Base-by-base conservation (phyloP, 306 rosid genomes). In the Sphenostylis stenocarpa region DNA sequence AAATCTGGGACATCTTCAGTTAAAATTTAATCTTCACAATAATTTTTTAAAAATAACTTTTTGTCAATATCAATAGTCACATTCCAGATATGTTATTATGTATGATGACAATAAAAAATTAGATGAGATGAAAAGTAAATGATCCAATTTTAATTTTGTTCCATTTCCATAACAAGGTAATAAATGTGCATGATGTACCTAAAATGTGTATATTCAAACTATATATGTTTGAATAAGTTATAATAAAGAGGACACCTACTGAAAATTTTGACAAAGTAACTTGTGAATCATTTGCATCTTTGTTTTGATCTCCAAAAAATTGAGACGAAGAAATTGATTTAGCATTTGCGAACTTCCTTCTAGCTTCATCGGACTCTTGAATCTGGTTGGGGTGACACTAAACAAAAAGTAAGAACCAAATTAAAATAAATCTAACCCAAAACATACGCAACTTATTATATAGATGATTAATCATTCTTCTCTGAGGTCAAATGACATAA, bases 291-390 rank as follows among this genome's bases (percentile, higher is more conserved):
- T 94, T 91, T 39, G 85, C 86, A 74, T 84, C 72, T 85, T 80
- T 89, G 86, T 65, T 83, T 72, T 87, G 95, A 82, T 92, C 97
- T 62, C 97, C 98, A 33, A 92, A 94, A 84, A 69, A 92, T 85
- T 94, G 98, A 56, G 93, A 90, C 2, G 98, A 94, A 33, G 98
- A 92, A 82, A 94, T 92, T 36, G 97, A 94, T 79, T 92, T 94
- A 55, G 97, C 98, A 81, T 94, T 94, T 70, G 95, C 75, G 83
- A 94, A 94, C 87, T 94, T 94, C 90, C 87, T 92, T 82, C 97
- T 84, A 31, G 97, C 98, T 77, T 92, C 98, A 69, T 94, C 90
- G 47, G 92, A 79, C 76, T 94, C 97, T 84, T 89, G 85, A 72
- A 89, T 73, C 93, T 92, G n/a, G 17, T 8, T 12, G 21, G 6